Evolutionary conservation across 352 stramenopile species (phyloP), one percentile per base, ranked within the genome.

Genomic region (Aphanomyces euteiches): DNA sequence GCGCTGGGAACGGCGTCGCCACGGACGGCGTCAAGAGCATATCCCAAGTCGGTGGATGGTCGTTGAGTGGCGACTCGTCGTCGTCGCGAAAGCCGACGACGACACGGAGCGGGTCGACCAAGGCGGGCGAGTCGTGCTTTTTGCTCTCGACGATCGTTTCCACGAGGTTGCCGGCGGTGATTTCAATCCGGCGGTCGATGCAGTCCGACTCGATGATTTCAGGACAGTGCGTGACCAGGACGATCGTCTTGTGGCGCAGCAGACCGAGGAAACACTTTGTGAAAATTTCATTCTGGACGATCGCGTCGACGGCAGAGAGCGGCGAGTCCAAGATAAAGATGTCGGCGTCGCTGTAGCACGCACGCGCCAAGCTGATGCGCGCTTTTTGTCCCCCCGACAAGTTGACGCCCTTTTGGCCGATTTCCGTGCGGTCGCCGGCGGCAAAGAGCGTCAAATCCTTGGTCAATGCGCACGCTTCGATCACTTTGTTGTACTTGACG

Each of bases 241-340:
- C 67, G 5, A 96, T 78, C 34, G 80, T 89, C 57, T 77, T 77
- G 66, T 86, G 21, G 21, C 69, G 64, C 38, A 96, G 70, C 37
- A 79, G 19, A 4, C 75, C 59, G 38, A 68, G 57, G 60, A 97
- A 91, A 66, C 83, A 93, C 36, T 96, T 72, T 12, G 91, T 72
- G 72, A 97, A 97, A 13, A 97, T 69, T 74, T 93, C 82, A 54
- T 84, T 84, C 13, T 79, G 89, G 36, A 98, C 92, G 75, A 98
- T 87, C 48, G 85, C 86, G 76, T 98, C 93, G 1, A 98, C 92
- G 17, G 92, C 90, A 39, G 43, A 61, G 13, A 72, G 57, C 21
- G 66, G 66, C 39, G 56, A 67, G 39, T 72, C 66, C 28, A 72
- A 39, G n/a, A 72, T 10, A 12, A 72, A 58, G 7, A 73, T 72